Conservation (phyloP, 345 rosid genomes). For the Laguncularia racemosa region DNA sequence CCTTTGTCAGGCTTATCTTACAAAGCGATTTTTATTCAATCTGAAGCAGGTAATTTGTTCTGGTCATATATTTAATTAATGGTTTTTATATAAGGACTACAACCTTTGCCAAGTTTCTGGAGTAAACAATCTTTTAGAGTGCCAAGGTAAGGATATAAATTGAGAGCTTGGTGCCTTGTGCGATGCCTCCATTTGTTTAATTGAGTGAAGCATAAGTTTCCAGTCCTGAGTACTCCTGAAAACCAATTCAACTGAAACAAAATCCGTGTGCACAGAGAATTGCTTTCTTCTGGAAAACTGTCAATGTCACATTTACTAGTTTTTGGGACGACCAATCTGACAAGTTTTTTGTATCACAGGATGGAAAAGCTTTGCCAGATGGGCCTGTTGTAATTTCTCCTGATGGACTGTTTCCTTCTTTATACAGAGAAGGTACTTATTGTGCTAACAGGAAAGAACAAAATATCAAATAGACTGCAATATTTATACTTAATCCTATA, state of each 20-base stretch:
- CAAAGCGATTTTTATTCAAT: constrained; percentile 15
- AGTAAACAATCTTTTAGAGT: background rate
- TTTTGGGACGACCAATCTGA: background rate
- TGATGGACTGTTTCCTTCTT: constrained; percentile 88
- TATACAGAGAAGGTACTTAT: constrained; percentile 77
- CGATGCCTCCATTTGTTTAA: too few relatives aligned
- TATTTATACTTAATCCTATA: too few relatives aligned
- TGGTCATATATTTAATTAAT: background rate
- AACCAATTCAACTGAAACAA: too few relatives aligned
- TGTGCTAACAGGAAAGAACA: too few relatives aligned
- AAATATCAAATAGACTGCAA: too few relatives aligned
- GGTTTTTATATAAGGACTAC: background rate
- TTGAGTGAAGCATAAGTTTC: too few relatives aligned
- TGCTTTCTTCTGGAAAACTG: background rate
- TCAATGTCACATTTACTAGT: constrained; percentile 1
- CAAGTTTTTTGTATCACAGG: constrained; percentile 29
- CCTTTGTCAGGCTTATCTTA: constrained; percentile 16
- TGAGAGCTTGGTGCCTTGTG: too few relatives aligned
- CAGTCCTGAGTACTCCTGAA: too few relatives aligned
- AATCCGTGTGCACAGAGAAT: too few relatives aligned
- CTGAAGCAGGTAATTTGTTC: constrained; percentile 16
- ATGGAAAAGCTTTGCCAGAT: constrained; percentile 88
- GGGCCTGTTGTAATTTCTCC: constrained; percentile 98
- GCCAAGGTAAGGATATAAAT: background rate
- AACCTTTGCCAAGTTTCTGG: background rate